Evolutionary conservation across 78 protist genomes (phyloP).

Genomic region (Dictyostelium firmibasis): DNA sequence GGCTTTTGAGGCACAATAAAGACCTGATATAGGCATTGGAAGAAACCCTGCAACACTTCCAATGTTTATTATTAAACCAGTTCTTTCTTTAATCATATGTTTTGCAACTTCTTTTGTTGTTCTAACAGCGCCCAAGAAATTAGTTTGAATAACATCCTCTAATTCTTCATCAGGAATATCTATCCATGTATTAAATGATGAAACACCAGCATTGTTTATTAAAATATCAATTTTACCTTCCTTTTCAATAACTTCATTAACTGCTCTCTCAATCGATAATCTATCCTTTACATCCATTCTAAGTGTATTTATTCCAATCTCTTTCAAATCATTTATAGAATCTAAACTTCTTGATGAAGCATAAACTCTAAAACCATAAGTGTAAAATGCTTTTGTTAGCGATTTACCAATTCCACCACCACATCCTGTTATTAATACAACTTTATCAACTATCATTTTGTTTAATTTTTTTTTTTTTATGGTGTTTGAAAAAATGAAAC

Average conservation of each 20-base stretch:
- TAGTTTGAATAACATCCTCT: neutral
- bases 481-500: neutral
- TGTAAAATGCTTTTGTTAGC: neutral
- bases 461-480: no score
- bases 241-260: neutral
- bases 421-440: conserved; percentile 46
- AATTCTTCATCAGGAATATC: conserved; percentile 33
- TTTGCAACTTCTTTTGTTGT: conserved; percentile 1
- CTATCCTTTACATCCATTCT: conserved; percentile 34
- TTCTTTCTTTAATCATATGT: conserved; percentile 2
- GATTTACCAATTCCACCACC: conserved; percentile 28
- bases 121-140: conserved; percentile 14
- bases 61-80: conserved; percentile 31
- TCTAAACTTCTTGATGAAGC: conserved; percentile 30
- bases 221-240: conserved; percentile 53
- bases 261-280: conserved; percentile 25
- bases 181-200: neutral
- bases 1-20: conserved; percentile 57
- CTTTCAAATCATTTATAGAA: neutral
- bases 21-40: conserved; percentile 8
- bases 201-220: conserved; percentile 51
- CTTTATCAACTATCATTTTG: conserved; percentile 7
- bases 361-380: conserved; percentile 14
- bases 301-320: neutral
- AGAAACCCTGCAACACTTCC: conserved; percentile 4